Percentiles rank a stretch among this genome's conserved stretches.
These are phyloP conservation scores for Ogataea ramenticola DNA, from an alignment of 805 yeast species.

Conservation along the genomic window DNA sequence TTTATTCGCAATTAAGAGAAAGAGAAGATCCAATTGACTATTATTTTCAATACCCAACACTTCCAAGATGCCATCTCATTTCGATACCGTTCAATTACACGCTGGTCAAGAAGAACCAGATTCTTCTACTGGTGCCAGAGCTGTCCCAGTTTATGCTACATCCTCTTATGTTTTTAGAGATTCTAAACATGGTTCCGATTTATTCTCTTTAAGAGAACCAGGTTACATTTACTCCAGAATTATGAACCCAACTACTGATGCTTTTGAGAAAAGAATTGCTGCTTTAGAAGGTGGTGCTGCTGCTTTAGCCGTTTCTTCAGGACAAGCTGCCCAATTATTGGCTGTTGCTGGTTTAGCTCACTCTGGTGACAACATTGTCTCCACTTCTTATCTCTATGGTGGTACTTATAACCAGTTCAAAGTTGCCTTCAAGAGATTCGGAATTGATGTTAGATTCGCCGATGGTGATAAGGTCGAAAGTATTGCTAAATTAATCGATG, in stretches of 20 bases:
- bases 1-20: no score
- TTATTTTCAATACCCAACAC: neutral
- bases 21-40: no score
- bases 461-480: constrained; percentile 70
- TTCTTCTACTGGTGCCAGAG: constrained; percentile 64
- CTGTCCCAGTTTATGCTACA: constrained; percentile 90
- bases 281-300: constrained; percentile 90
- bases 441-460: constrained; percentile 81
- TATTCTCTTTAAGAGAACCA: constrained; percentile 76
- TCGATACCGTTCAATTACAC: constrained; percentile 89
- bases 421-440: constrained; percentile 83
- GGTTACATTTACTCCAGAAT: constrained; percentile 88
- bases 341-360: constrained; percentile 82
- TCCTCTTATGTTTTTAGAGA: constrained; percentile 83
- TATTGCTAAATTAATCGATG: constrained; percentile 69
- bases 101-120: constrained; percentile 81
- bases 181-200: constrained; percentile 87
- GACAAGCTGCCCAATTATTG: constrained; percentile 90
- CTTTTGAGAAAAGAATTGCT: constrained; percentile 86
- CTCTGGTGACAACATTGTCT: constrained; percentile 82
- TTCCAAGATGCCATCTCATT: constrained; percentile 25
- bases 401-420: constrained; percentile 96
- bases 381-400: constrained; percentile 85
- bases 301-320: constrained; percentile 88
- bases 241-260: constrained; percentile 89